Evolutionary conservation across 1,284 basidiomycete species (phyloP).

Genomic region (Fomitopsis palustris): DNA sequence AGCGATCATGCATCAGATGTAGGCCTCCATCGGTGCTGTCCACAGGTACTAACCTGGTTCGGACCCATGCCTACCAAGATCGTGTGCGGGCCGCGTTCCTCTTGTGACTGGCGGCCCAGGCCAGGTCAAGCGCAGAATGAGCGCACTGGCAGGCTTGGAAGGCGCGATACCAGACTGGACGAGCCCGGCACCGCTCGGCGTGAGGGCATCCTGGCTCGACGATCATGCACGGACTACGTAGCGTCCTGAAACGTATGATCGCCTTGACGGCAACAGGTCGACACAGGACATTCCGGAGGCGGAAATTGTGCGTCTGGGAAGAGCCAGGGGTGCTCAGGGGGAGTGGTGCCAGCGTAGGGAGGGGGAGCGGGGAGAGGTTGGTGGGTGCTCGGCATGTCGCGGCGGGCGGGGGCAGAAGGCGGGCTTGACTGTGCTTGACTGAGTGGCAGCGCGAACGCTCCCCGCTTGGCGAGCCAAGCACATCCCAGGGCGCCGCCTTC

Average conservation of each 20-base stretch:
- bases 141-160: background rate
- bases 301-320: too few relatives aligned
- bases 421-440: background rate
- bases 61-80: background rate
- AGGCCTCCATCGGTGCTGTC: background rate
- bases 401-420: too few relatives aligned
- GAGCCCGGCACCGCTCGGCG: background rate
- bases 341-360: too few relatives aligned
- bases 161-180: background rate
- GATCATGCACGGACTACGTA: background rate
- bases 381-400: too few relatives aligned
- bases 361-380: too few relatives aligned
- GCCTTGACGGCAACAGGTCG: too few relatives aligned
- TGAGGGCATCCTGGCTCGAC: background rate
- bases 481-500: constrained; percentile 6
- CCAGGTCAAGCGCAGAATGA: background rate
- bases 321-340: too few relatives aligned
- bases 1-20: background rate
- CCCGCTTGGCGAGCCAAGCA: constrained; percentile 9
- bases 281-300: too few relatives aligned
- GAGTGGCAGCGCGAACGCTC: background rate
- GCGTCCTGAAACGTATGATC: background rate
- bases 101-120: background rate
- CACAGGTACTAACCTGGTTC: background rate
- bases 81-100: background rate